Evolutionary conservation across 805 yeast genomes (phyloP), one percentile per base, ranked within the genome.

Genomic region (Lachancea thermotolerans): DNA sequence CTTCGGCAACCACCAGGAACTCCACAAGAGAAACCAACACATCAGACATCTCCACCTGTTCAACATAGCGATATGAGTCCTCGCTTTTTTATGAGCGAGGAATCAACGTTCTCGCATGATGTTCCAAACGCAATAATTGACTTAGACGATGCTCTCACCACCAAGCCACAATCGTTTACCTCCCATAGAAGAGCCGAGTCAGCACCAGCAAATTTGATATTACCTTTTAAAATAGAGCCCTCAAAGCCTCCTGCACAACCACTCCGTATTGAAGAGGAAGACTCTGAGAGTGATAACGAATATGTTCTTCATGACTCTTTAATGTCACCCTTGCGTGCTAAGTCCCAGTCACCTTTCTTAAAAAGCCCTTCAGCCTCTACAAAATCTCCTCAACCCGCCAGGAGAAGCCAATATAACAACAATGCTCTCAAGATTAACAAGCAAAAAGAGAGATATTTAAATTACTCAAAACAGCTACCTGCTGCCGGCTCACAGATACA

Each of bases 91-190:
- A 59, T 61, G 5, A 62, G 63, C 46, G 63, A 60, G 40, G 66
- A 60, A 33, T 60, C 62, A 35, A 53, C 51, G 44, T 59, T 56
- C 50, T 47, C 64, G 21, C 49, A 59, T 46, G 62, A 67, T 17
- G 66, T 71, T 4, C 81, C 81, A 1, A 78, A 75, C 52, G 80
- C 82, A 2, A 65, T 74, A 18, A 79, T 78, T 18, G 81, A 78
- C 50, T 58, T 78, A 39, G 82, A 78, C 49, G 73, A 73, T 27
- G 80, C 79, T 10, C 63, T 74, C 18, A 72, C 68, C 35, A 51
- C 65, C n/a, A 63, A 50, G 41, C 65, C 62, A 48, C 58, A 50
- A 49, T 59, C 58, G 8, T 61, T 62, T 35, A 49, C 56, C 40
- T 50, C 62, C 5, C 81, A 77, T 55, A 67, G 79, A 53, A 67